These are phyloP conservation scores for Globisporangium canariense DNA, from an alignment of 352 stramenopile species.

Conservation along the genomic window DNA sequence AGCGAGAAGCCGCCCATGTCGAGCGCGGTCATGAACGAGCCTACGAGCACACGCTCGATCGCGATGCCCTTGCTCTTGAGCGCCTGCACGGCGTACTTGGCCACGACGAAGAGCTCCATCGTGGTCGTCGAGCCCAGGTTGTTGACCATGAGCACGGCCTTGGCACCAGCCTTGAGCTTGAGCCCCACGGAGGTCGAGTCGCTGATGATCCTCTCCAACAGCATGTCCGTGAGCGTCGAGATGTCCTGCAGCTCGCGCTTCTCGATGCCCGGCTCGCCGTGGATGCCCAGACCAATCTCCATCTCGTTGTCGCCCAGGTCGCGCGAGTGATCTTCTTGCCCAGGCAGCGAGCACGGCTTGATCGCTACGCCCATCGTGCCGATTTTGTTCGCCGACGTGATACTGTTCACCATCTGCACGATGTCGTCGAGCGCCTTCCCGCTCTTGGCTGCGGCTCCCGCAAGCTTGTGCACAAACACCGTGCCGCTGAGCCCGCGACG, in stretches of 20 bases:
- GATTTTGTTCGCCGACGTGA: slow-evolving; percentile 65
- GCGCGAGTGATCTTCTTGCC: slow-evolving; percentile 64
- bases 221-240: slow-evolving; percentile 38
- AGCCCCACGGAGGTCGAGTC: slow-evolving; percentile 36
- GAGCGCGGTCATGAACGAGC: slow-evolving; percentile 96
- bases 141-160: slow-evolving; percentile 92
- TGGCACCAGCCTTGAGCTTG: slow-evolving; percentile 31
- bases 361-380: slow-evolving; percentile 95
- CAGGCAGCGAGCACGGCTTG: slow-evolving; percentile 93
- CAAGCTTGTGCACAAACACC: slow-evolving; percentile 96
- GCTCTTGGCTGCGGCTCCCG: slow-evolving; percentile 84
- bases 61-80: slow-evolving; percentile 58
- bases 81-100: slow-evolving; percentile 69
- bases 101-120: slow-evolving; percentile 96
- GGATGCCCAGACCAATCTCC: slow-evolving; percentile 96
- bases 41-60: slow-evolving; percentile 89
- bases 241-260: slow-evolving; percentile 58
- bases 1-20: slow-evolving; percentile 96
- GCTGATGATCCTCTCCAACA: slow-evolving; percentile 53
- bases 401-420: slow-evolving; percentile 56
- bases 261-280: slow-evolving; percentile 88
- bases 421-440: slow-evolving; percentile 78
- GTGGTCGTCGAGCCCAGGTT: slow-evolving; percentile 93
- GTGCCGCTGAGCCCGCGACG: slow-evolving; percentile 95
- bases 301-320: slow-evolving; percentile 61